A percentile compares a stretch with the other conserved stretches of the same genome.
Conservation (phyloP, 352 stramenopile species). For the Globisporangium middletonii region DNA sequence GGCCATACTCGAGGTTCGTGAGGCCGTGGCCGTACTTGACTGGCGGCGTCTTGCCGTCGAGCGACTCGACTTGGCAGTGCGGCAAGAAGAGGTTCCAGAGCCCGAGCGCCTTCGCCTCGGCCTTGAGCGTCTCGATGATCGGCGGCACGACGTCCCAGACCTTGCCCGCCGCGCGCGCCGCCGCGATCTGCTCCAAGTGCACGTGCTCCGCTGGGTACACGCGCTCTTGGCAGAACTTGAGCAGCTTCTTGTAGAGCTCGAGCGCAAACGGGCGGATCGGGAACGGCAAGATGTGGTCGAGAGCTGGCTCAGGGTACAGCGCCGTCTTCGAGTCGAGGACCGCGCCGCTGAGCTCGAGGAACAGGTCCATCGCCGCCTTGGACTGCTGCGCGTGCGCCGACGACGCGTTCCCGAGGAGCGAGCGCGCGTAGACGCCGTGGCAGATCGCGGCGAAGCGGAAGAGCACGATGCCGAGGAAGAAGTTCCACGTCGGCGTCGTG, state of each 20-base stretch:
- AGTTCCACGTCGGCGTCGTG: constrained; percentile 53
- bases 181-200: constrained; percentile 69
- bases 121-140: constrained; percentile 89
- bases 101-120: constrained; percentile 82
- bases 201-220: constrained; percentile 90
- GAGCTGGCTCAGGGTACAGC: constrained; percentile 41
- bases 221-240: constrained; percentile 84
- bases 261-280: constrained; percentile 73
- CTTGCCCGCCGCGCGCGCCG: constrained; percentile 39
- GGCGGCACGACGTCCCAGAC: constrained; percentile 83
- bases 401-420: constrained; percentile 71
- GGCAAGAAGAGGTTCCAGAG: constrained; percentile 97
- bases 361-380: constrained; percentile 60
- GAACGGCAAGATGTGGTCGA: constrained; percentile 60
- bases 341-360: constrained; percentile 38
- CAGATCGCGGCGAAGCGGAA: constrained; percentile 79
- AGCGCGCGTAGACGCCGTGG: constrained; percentile 74
- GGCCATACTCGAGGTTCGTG: constrained; percentile 92
- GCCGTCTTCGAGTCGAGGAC: constrained; percentile 25
- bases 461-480: constrained; percentile 64
- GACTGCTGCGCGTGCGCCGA: constrained; percentile 63
- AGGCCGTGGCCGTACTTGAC: constrained; percentile 67
- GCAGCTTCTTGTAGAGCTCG: constrained; percentile 78
- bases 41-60: constrained; percentile 32
- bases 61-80: constrained; percentile 37